phyloP scores from a whole-genome alignment of 2,329 filamentous ascomycete genomes.

The Hymenoscyphus occultus region DNA sequence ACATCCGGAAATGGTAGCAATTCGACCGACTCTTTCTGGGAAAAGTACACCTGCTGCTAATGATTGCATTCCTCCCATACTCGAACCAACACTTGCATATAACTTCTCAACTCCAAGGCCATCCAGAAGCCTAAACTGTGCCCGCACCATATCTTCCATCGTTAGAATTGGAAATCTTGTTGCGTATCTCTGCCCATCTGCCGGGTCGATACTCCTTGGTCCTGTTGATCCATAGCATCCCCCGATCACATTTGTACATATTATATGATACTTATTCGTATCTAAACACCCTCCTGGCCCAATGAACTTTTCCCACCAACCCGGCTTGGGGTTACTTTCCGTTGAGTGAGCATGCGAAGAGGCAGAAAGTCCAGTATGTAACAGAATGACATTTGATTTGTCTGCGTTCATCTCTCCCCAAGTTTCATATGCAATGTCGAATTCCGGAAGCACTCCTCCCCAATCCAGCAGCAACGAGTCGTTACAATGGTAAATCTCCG shows the following conservation, averaged over 20 bases:
- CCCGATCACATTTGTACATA: conserved; percentile 95
- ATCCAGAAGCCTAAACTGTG: conserved; percentile 88
- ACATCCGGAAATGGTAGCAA: conserved; percentile 90
- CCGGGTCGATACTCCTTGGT: conserved; percentile 79
- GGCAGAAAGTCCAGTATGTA: conserved; percentile 94
- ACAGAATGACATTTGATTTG: conserved; percentile 82
- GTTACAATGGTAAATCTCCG: conserved; percentile 70
- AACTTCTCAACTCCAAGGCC: conserved; percentile 71
- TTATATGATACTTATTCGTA: conserved; percentile 86
- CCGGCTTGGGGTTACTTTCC: conserved; percentile 77
- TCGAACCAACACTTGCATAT: conserved; percentile 89
- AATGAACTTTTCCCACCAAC: conserved; percentile 99
- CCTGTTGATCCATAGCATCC: conserved; percentile 96
- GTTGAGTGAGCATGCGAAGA: conserved; percentile 96
- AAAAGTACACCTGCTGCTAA: conserved; percentile 83
- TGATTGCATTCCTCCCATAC: conserved; percentile 98
- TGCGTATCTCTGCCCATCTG: conserved; percentile 83
- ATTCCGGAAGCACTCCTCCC: conserved; percentile 87
- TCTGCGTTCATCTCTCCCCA: conserved; percentile 82
- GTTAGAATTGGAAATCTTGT: conserved; percentile 95
- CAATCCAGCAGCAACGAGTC: conserved; percentile 84
- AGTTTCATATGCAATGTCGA: conserved; percentile 87
- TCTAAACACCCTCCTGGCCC: conserved; percentile 81
- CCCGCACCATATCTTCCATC: conserved; percentile 95
- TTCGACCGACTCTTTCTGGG: conserved; percentile 73